These are phyloP conservation scores for Aspergillus conjunctus DNA, from an alignment of 495 filamentous ascomycete species.

Conservation along the genomic window DNA sequence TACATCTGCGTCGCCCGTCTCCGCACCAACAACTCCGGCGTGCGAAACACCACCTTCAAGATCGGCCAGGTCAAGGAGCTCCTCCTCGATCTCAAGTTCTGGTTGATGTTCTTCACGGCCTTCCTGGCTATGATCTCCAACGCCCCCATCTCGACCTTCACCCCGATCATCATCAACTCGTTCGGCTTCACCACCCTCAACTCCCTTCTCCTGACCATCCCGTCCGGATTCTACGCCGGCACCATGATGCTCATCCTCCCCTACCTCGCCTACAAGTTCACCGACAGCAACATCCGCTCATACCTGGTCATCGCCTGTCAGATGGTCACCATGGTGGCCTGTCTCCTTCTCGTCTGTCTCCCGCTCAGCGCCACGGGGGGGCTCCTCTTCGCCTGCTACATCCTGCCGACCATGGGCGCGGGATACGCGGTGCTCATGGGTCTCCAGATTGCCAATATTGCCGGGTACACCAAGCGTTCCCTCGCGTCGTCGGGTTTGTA, in stretches of 20 bases:
- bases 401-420: constrained; percentile 34
- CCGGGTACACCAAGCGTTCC: constrained; percentile 47
- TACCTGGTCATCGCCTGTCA: constrained; percentile 16
- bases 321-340: constrained; percentile 31
- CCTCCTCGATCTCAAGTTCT: constrained; percentile 47
- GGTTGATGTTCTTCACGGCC: constrained; percentile 43
- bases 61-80: constrained; percentile 50
- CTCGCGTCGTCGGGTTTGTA: constrained; percentile 40
- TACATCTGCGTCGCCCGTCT: constrained; percentile 53
- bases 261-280: constrained; percentile 30
- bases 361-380: constrained; percentile 37
- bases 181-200: constrained; percentile 49
- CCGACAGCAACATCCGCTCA: constrained; percentile 5
- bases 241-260: constrained; percentile 37
- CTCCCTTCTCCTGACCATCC: constrained; percentile 47
- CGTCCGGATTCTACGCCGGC: constrained; percentile 42
- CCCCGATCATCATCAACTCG: constrained; percentile 43
- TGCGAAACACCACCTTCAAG: constrained; percentile 54
- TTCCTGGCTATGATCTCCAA: constrained; percentile 48
- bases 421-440: constrained; percentile 40
- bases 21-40: constrained; percentile 43
- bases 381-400: constrained; percentile 45
- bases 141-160: constrained; percentile 44
- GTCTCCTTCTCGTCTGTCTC: constrained; percentile 39
- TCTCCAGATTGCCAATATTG: constrained; percentile 48